Evolutionary conservation across 495 filamentous ascomycete species (phyloP).

Genomic region (Xylaria acuta): DNA sequence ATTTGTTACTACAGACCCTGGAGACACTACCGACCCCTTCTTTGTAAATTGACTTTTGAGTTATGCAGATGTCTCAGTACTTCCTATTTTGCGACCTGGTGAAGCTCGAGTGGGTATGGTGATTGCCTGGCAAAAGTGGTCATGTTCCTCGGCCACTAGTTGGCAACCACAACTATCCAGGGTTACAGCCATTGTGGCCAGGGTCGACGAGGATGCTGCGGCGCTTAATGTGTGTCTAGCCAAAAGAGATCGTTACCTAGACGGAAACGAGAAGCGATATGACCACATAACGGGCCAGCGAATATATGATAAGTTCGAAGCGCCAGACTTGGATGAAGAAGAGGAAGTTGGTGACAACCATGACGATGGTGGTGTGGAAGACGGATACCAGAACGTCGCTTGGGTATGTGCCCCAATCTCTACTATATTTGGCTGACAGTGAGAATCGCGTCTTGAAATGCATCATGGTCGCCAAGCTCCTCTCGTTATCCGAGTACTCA

Average conservation of each 20-base stretch:
- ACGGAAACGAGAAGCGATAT: slow-evolving; percentile 54
- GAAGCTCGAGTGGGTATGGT: slow-evolving; percentile 67
- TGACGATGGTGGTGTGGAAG: slow-evolving; percentile 23
- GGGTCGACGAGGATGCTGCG: slow-evolving; percentile 50
- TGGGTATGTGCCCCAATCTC: slow-evolving; percentile 4
- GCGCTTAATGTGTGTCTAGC: slow-evolving; percentile 68
- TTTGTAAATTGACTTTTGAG: slow-evolving; percentile 16
- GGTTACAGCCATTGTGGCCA: slow-evolving; percentile 68
- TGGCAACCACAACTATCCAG: slow-evolving; percentile 79
- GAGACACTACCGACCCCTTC: background rate
- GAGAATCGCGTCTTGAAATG: background rate
- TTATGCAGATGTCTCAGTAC: slow-evolving; percentile 39
- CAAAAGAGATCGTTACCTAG: slow-evolving; percentile 66
- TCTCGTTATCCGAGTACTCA: background rate
- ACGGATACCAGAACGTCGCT: slow-evolving; percentile 17
- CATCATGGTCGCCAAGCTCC: background rate
- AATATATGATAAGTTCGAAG: slow-evolving; percentile 57
- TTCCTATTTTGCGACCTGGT: slow-evolving; percentile 60
- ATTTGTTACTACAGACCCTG: background rate
- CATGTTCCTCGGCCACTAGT: slow-evolving; percentile 73
- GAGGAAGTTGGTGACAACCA: slow-evolving; percentile 44
- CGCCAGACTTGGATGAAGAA: slow-evolving; percentile 43
- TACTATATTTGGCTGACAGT: background rate
- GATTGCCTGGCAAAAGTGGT: slow-evolving; percentile 80
- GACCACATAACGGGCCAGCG: slow-evolving; percentile 50